Percentiles rank a stretch among this genome's conserved stretches.
These are phyloP conservation scores for Blepharisma undulans DNA, from an alignment of 169 alveolate genomes.

Conservation along the genomic window DNA sequence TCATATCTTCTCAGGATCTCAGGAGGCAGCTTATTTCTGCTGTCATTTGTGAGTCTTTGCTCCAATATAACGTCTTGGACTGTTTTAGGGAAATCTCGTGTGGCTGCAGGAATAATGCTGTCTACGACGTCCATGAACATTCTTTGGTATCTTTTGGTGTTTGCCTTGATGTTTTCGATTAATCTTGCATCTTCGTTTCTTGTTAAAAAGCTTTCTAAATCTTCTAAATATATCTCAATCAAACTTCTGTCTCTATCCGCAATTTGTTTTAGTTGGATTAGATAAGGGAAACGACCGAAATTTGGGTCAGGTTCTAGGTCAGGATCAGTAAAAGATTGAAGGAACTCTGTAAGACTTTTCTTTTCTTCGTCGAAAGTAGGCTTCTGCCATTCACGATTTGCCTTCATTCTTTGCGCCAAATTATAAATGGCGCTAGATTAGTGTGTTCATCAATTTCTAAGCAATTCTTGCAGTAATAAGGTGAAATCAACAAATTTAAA, in stretches of 20 bases:
- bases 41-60: slow-evolving; percentile 37
- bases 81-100: neutral
- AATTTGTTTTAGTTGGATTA: slow-evolving; percentile 10
- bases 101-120: slow-evolving; percentile 65
- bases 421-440: neutral
- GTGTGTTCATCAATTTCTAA: neutral
- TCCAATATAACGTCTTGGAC: slow-evolving; percentile 27
- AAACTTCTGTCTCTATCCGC: slow-evolving; percentile 4
- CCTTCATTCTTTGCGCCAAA: neutral
- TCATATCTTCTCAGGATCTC: slow-evolving; percentile 64
- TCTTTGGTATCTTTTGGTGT: slow-evolving; percentile 68
- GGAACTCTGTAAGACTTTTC: neutral
- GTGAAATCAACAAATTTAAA: neutral
- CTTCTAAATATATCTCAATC: slow-evolving; percentile 54
- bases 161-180: slow-evolving; percentile 58
- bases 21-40: slow-evolving; percentile 63
- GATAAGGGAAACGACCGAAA: neutral
- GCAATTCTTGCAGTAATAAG: neutral
- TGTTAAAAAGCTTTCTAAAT: slow-evolving; percentile 68
- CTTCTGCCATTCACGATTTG: neutral
- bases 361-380: slow-evolving; percentile 6
- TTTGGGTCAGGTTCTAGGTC: neutral
- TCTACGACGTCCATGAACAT: slow-evolving; percentile 65
- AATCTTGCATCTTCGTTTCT: slow-evolving; percentile 53
- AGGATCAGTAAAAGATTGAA: neutral